Evolutionary conservation across 2,329 filamentous ascomycete species (phyloP).

Genomic region (Beauveria sp.): DNA sequence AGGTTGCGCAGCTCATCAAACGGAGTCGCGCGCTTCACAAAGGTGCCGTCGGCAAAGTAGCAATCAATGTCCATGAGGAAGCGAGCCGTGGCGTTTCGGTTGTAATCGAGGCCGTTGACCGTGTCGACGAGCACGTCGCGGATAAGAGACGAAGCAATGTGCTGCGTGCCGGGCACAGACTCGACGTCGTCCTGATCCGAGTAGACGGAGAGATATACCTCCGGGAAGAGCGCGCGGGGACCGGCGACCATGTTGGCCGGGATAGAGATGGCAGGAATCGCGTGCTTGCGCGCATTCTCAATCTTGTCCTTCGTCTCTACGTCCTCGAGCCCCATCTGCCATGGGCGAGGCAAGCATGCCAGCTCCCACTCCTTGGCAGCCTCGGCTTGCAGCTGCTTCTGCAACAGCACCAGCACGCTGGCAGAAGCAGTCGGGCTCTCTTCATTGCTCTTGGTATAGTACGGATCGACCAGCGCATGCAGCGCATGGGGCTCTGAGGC

Average conservation of each 20-base stretch:
- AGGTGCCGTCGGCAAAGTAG: slow-evolving; percentile 84
- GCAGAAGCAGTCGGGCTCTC: slow-evolving; percentile 54
- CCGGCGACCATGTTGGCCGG: slow-evolving; percentile 71
- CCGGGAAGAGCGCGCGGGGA: slow-evolving; percentile 73
- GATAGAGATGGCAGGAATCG: slow-evolving; percentile 67
- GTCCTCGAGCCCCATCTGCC: slow-evolving; percentile 55
- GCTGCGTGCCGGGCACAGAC: slow-evolving; percentile 71
- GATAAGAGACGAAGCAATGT: slow-evolving; percentile 74
- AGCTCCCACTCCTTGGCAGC: slow-evolving; percentile 68
- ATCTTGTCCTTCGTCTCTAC: slow-evolving; percentile 53
- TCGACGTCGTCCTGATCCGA: slow-evolving; percentile 78
- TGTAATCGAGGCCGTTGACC: slow-evolving; percentile 90
- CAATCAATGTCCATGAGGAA: slow-evolving; percentile 91
- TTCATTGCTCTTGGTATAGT: slow-evolving; percentile 55
- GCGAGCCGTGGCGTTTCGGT: slow-evolving; percentile 77
- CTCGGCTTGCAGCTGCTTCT: slow-evolving; percentile 78
- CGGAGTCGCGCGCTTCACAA: slow-evolving; percentile 85
- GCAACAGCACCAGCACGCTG: slow-evolving; percentile 73
- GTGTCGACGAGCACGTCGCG: slow-evolving; percentile 84
- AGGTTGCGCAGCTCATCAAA: slow-evolving; percentile 80
- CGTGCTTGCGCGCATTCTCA: slow-evolving; percentile 60
- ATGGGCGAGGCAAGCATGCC: slow-evolving; percentile 58
- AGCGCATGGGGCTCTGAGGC: slow-evolving; percentile 80
- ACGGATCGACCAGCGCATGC: slow-evolving; percentile 81
- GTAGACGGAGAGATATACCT: slow-evolving; percentile 92